A percentile compares a stretch with the other conserved stretches of the same genome.
These are phyloP conservation scores for Salicornia ramosissima DNA, from an alignment of 148 eudicot species.

Conservation along the genomic window DNA sequence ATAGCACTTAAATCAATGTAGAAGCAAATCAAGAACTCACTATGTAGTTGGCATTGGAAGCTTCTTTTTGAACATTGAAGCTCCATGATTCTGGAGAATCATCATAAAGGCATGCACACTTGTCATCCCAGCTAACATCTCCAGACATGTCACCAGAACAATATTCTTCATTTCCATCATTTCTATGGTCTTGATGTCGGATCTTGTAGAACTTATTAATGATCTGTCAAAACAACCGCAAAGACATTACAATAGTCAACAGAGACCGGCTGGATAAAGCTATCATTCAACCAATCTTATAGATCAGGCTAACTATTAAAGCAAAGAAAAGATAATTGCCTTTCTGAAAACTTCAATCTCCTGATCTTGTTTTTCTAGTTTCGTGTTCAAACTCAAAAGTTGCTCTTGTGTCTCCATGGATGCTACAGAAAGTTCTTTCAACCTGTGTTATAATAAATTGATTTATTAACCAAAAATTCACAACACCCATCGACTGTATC, in stretches of 20 bases:
- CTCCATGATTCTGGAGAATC: slow-evolving; percentile 78
- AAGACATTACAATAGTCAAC: slow-evolving; percentile 9
- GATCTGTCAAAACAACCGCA: slow-evolving; percentile 40
- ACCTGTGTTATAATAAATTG: slow-evolving; percentile 37
- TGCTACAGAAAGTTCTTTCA: slow-evolving; percentile 57
- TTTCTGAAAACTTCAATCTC: slow-evolving; percentile 57
- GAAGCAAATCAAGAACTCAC: slow-evolving; percentile 44
- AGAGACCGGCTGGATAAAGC: background rate
- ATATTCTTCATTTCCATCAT: slow-evolving; percentile 31
- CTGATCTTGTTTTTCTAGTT: slow-evolving; percentile 48
- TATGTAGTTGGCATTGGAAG: slow-evolving; percentile 59
- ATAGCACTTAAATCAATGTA: background rate
- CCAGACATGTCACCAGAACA: slow-evolving; percentile 36
- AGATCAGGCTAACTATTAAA: slow-evolving; percentile 9
- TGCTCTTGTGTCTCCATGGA: slow-evolving; percentile 47
- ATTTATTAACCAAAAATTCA: background rate
- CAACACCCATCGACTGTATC: background rate
- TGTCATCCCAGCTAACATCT: slow-evolving; percentile 54
- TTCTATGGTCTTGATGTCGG: slow-evolving; percentile 39
- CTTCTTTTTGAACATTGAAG: slow-evolving; percentile 55
- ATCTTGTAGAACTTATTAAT: slow-evolving; percentile 66
- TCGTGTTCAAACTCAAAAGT: slow-evolving; percentile 35
- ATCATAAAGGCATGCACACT: slow-evolving; percentile 53
- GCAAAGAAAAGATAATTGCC: slow-evolving; percentile 33
- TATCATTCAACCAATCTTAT: background rate